These are phyloP conservation scores for Anaeramoeba flamelloides DNA, from an alignment of 78 protist species.

Conservation along the genomic window DNA sequence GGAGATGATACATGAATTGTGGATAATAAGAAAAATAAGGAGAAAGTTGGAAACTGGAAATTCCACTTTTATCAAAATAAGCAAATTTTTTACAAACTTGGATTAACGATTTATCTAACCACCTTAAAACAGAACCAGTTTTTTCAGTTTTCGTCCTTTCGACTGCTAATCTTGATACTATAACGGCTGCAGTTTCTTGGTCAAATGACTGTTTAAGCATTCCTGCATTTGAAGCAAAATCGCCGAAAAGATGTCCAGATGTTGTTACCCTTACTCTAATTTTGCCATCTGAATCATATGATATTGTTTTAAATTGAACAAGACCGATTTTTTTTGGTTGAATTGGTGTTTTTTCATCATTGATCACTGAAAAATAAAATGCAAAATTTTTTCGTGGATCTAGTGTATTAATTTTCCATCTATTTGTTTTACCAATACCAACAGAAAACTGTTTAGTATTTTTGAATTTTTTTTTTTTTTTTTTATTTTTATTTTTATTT, in stretches of 20 bases:
- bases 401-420: neutral
- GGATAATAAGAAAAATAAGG: conserved; percentile 66
- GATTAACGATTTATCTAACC: conserved; percentile 51
- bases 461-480: too few species aligned
- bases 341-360: neutral
- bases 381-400: neutral
- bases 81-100: conserved; percentile 22
- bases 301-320: conserved; percentile 7
- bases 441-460: too few species aligned
- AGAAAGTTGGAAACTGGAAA: conserved; percentile 47
- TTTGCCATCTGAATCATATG: conserved; percentile 2
- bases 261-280: conserved; percentile 6
- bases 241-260: neutral
- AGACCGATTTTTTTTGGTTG: neutral
- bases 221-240: too few species aligned
- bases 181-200: conserved; percentile 15
- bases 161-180: conserved; percentile 2
- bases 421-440: conserved; percentile 5
- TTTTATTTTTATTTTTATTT: too few species aligned
- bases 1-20: conserved; percentile 91
- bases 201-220: neutral
- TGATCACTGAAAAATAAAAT: conserved; percentile 1
- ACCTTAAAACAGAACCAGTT: neutral
- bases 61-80: conserved; percentile 34
- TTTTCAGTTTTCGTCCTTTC: neutral